Conservation (phyloP, 352 stramenopile genomes). For the Phytophthora citrophthora region DNA sequence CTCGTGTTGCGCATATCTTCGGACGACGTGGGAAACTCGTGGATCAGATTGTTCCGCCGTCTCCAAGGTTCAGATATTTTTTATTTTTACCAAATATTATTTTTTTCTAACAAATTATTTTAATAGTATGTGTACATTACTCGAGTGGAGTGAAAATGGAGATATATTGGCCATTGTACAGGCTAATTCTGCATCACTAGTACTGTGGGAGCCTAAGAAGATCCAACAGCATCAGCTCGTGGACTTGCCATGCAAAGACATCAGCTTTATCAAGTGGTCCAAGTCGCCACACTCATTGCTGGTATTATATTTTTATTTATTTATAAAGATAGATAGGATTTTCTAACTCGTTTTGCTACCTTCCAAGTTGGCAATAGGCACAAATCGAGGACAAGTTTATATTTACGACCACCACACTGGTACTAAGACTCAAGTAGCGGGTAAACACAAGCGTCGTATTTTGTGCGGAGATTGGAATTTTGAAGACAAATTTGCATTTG, state of each 20-base stretch:
- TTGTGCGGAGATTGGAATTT: conserved; percentile 83
- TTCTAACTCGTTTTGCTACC: conserved; percentile 7
- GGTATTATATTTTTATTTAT: conserved; percentile 24
- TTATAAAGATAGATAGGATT: neutral
- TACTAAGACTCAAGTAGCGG: conserved; percentile 57
- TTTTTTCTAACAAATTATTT: conserved; percentile 9
- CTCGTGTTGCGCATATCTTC: conserved; percentile 81
- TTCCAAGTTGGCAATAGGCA: conserved; percentile 69
- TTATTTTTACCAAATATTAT: conserved; percentile 6
- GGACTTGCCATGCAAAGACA: conserved; percentile 73
- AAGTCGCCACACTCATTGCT: conserved; percentile 67
- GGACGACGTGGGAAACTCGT: conserved; percentile 72
- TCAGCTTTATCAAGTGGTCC: conserved; percentile 84
- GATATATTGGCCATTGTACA: conserved; percentile 79
- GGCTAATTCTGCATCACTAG: conserved; percentile 70
- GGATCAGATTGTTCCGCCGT: conserved; percentile 81
- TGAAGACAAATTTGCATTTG: conserved; percentile 84
- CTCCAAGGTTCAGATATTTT: conserved; percentile 50
- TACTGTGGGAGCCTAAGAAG: conserved; percentile 76
- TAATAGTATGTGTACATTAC: conserved; percentile 62
- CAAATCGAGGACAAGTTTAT: conserved; percentile 75
- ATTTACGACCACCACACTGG: conserved; percentile 76
- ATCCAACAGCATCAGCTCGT: conserved; percentile 68
- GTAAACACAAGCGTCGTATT: conserved; percentile 84
- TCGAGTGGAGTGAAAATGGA: conserved; percentile 79